Percentiles rank a stretch among this genome's conserved stretches.
These are phyloP conservation scores for Tricholoma saponaceum DNA, from an alignment of 768 basidiomycete species.

Conservation along the genomic window DNA sequence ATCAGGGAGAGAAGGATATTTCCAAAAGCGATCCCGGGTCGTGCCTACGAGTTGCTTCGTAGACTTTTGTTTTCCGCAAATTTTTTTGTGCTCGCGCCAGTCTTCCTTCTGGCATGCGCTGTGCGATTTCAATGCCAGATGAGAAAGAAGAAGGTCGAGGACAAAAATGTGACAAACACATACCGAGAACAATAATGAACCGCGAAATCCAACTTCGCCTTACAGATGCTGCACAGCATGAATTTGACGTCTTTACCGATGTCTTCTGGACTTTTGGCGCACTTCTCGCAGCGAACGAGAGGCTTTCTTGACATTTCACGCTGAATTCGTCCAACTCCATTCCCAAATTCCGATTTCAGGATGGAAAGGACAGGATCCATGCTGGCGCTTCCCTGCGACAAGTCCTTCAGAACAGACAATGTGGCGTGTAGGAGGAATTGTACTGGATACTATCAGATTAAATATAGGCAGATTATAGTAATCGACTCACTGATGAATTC, in stretches of 20 bases:
- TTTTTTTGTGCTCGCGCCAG: too few species aligned
- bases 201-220: slow-evolving; percentile 12
- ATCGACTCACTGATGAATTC: slow-evolving; percentile 14
- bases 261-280: slow-evolving; percentile 15
- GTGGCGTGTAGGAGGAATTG: slow-evolving; percentile 4
- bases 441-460: not conserved
- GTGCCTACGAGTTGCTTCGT: too few species aligned
- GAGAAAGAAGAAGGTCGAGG: not conserved
- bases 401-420: slow-evolving; percentile 4
- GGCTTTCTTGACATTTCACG: slow-evolving; percentile 8
- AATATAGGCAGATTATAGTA: too few species aligned
- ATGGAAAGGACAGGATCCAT: not conserved
- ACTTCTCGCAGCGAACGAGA: slow-evolving; percentile 15
- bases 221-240: slow-evolving; percentile 18
- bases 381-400: not conserved
- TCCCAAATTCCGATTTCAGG: not conserved
- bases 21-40: too few species aligned
- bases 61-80: too few species aligned
- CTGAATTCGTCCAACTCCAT: not conserved
- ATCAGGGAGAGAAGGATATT: too few species aligned
- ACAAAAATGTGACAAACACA: not conserved
- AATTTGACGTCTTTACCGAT: slow-evolving; percentile 12
- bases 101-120: slow-evolving; percentile 15
- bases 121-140: not conserved
- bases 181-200: slow-evolving; percentile 18